phyloP scores from a whole-genome alignment of 129 eudicot species.

The Flaveria ramosissima region DNA sequence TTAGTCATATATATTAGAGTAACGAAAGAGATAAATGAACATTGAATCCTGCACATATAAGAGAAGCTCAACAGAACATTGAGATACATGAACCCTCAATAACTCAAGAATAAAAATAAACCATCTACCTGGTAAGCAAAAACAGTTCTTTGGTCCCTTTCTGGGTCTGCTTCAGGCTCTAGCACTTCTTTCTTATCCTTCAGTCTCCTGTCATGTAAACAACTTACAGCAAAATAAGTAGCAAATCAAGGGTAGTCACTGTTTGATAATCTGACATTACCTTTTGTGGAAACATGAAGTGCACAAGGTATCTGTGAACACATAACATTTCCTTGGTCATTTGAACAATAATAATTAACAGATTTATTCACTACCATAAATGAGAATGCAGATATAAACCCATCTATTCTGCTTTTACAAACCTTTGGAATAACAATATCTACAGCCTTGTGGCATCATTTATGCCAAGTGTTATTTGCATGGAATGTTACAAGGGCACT shows the following conservation, averaged over 20 bases:
- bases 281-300: conserved; percentile 24
- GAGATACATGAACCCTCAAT: background rate
- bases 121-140: conserved; percentile 86
- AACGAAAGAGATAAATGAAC: background rate
- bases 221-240: conserved; percentile 34
- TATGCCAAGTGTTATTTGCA: background rate
- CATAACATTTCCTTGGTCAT: conserved; percentile 18
- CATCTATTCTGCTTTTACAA: conserved; percentile 5
- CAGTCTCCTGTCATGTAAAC: conserved; percentile 65
- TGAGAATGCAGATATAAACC: background rate
- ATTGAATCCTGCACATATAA: background rate
- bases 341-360: conserved; percentile 14
- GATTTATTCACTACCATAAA: conserved; percentile 8
- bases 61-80: background rate
- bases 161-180: conserved; percentile 99
- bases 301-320: conserved; percentile 28
- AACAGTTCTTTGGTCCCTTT: conserved; percentile 97
- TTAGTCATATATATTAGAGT: background rate
- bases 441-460: background rate
- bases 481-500: conserved; percentile 9
- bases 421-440: background rate
- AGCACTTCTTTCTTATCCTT: conserved; percentile 79
- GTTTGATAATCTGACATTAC: conserved; percentile 21
- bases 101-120: background rate
- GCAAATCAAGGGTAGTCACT: background rate